Base-by-base conservation (phyloP, 805 yeast species). In the Metschnikowia amazonensis region DNA sequence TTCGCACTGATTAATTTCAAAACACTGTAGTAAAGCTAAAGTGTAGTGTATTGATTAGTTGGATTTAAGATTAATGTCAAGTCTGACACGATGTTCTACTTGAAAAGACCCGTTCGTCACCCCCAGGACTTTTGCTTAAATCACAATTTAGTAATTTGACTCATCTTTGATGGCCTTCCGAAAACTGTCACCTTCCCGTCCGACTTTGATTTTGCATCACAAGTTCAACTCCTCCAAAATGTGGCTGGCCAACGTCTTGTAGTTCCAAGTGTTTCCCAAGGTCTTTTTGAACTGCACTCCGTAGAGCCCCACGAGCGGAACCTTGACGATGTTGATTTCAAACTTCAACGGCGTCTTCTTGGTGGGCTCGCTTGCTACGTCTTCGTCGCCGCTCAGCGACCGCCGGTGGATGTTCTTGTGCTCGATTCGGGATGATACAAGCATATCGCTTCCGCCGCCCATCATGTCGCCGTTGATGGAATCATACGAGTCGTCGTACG, bases 201-300 rank as follows among this genome's bases (percentile, higher is more conserved):
- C n/a, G n/a, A n/a, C n/a, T n/a, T n/a, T n/a, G n/a, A n/a, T n/a
- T n/a, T n/a, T n/a, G n/a, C 24, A 6, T 35, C 45, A 86, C 52
- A 86, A 68, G 51, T 84, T 82, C 62, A 87, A 72, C 53, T 85
- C 86, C 48, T 76, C 75, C 64, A 90, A 76, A 41, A 90, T 85
- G 62, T 83, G 88, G 44, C 92, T 82, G 1, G 97, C 97, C 60
- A 90, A 72, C 8, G 89, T 83, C 70, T 92, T 90, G 68, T 90
- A 90, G 68, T 85, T 80, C 97, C 97, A 90, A 1, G 96, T 88
- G 63, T 92, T 89, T 59, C 98, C 98, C 47, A 86, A 77, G 25
- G 90, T 76, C 63, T 90, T 90, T 74, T 92, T 92, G 72, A 90
- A 89, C 64, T 92, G 97, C 39, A 90, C 90, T 65, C 98, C 98